Evolutionary conservation across 306 rosid species (phyloP).

Genomic region (Quercus mongolica): DNA sequence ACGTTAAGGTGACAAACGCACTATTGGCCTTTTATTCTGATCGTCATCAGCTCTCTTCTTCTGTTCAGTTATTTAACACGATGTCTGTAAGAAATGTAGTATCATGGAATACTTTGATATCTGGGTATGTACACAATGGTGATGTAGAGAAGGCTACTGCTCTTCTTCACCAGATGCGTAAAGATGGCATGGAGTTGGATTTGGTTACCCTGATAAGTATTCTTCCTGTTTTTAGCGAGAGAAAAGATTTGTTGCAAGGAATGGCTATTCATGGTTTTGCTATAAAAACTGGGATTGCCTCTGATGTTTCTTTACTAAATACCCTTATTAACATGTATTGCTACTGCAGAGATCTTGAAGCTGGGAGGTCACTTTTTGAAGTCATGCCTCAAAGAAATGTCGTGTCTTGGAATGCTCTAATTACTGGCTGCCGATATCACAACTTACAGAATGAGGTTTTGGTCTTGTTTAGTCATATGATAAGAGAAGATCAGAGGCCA

Average conservation of each 20-base stretch:
- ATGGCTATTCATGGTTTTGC: constrained; percentile 29
- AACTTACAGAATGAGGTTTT: constrained; percentile 16
- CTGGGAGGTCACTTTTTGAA: constrained; percentile 28
- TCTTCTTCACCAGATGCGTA: constrained; percentile 28
- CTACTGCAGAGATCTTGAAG: constrained; percentile 29
- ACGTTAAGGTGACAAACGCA: constrained; percentile 25
- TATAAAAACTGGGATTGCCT: constrained; percentile 17
- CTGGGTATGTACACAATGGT: constrained; percentile 1
- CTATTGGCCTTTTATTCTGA: constrained; percentile 29
- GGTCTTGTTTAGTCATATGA: constrained; percentile 19
- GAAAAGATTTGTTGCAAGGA: constrained; percentile 17
- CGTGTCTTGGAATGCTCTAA: constrained; percentile 35
- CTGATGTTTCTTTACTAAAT: constrained; percentile 22
- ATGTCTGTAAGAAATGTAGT: constrained; percentile 12
- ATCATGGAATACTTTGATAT: constrained; percentile 32
- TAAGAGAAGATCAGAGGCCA: constrained; percentile 19
- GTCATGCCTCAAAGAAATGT: constrained; percentile 20
- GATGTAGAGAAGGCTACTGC: constrained; percentile 7
- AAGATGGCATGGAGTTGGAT: constrained; percentile 19
- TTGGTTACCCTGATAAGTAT: constrained; percentile 29
- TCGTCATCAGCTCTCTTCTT: constrained; percentile 7
- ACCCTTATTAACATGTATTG: constrained; percentile 36
- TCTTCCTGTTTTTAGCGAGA: constrained; percentile 15
- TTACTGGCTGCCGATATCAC: constrained; percentile 31
- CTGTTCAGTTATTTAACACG: constrained; percentile 1